Base-by-base conservation (phyloP, 2,329 filamentous ascomycete genomes). In the Fusarium sp. region DNA sequence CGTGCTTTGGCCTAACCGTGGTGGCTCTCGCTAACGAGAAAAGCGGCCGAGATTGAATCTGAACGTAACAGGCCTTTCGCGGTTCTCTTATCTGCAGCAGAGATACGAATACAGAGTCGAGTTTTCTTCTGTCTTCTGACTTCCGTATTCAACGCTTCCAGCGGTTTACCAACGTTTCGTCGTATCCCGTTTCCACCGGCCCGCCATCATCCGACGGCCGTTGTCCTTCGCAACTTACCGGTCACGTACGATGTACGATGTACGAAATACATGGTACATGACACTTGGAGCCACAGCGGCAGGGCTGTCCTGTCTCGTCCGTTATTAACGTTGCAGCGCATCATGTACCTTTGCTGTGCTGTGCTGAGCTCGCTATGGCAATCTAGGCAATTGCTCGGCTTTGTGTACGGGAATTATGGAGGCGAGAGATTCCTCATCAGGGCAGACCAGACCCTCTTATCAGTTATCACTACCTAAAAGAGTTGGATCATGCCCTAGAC, bases 181-280 rank as follows among this genome's bases (percentile, higher is more conserved):
- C 38, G 50, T 44, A 56, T 51, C 45, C 53, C 48, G 53, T 65
- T 49, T 54, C 46, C 45, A 34, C 45, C 64, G 43, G 55, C 26
- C 62, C 60, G 47, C 52, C 50, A 48, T 65, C 48, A 50, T 68
- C 65, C 47, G 65, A 66, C 44, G 30, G 45, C 42, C 60, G 51
- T 66, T 67, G 28, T 38, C 44, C 51, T 36, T 68, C 65, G 66
- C 66, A 69, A 68, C 50, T 52, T 57, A 59, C 67, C 63, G 59
- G 54, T 65, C 65, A 65, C 63, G 69, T 69, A 69, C 62, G 67
- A 72, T 69, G 47, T 52, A 54, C 46, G 21, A 39, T n/a, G 26
- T 40, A 55, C 21, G 30, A 21, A 24, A 62, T 59, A 62, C 40
- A 46, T 61, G 63, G 42, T 64, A 64, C 60, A 62, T 62, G 58